Base-by-base conservation (phyloP, 768 basidiomycete species). In the Leucogyrophana mollusca region DNA sequence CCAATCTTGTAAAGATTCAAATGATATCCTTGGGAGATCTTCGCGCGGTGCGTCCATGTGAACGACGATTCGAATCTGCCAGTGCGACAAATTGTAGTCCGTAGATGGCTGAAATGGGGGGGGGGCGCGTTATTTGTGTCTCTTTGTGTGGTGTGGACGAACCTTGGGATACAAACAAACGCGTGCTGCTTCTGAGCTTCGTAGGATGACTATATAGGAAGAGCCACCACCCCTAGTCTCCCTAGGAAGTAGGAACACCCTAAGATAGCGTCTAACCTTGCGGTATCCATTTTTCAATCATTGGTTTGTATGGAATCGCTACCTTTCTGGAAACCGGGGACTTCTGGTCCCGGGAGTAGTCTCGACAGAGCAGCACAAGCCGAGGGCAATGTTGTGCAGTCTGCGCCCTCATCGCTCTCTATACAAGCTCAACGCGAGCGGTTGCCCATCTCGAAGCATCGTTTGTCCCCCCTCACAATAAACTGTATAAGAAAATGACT, bases 281-380 rank as follows among this genome's bases (percentile, higher is more conserved):
- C n/a, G n/a, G n/a, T n/a, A n/a, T n/a, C n/a, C n/a, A n/a, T n/a
- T n/a, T n/a, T n/a, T n/a, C n/a, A n/a, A n/a, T n/a, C n/a, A n/a
- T n/a, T n/a, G n/a, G n/a, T n/a, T n/a, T n/a, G n/a, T n/a, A 80
- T 82, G 79, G 61, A 62, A 32, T 73, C 78, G 16, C 67, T 84
- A 45, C 78, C 82, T 35, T 94, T 94, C 60, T 94, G 92, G 92
- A 93, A 91, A 63, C 93, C 93, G 4, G 93, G 93, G 13, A 86
- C 90, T 11, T 61, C 72, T 40, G 90, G 79, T 1, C 92, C 93
- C 36, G 94, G 93, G 3, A 94, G 90, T 57, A 83, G 80, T 18
- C 79, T 95, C 25, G 95, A 98, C 69, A 78, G 94, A 56, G 80
- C 82, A 18, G 76, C 86, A 4, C 87, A 89, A 57, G 74, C 76